phyloP scores from a whole-genome alignment of 495 filamentous ascomycete species.

The Hypoxylon fuscum region DNA sequence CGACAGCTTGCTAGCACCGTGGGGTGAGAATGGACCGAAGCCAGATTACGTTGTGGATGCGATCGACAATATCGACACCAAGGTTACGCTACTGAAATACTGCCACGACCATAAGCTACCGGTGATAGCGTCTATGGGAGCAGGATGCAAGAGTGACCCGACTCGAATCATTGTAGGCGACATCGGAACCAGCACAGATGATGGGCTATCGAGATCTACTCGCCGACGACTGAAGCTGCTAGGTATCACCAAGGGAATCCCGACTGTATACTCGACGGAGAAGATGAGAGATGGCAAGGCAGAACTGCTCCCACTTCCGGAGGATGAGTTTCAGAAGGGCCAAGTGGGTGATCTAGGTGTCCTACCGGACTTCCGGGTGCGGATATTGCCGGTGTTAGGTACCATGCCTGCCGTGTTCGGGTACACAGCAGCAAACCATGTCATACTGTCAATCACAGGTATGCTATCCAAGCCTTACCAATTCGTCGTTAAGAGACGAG shows the following conservation, averaged over 20 bases:
- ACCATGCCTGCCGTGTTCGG: constrained; percentile 98
- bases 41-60: constrained; percentile 94
- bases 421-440: constrained; percentile 86
- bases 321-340: constrained; percentile 91
- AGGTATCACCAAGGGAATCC: constrained; percentile 85
- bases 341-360: constrained; percentile 85
- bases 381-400: constrained; percentile 92
- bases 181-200: constrained; percentile 87
- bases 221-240: constrained; percentile 78
- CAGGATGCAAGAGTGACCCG: constrained; percentile 96
- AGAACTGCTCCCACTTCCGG: constrained; percentile 81
- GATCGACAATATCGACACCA: constrained; percentile 98
- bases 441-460: constrained; percentile 82
- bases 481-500: not conserved
- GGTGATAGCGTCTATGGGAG: constrained; percentile 95
- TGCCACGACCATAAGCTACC: constrained; percentile 78
- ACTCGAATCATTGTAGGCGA: constrained; percentile 92
- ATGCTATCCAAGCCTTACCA: constrained; percentile 1
- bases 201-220: constrained; percentile 86
- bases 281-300: constrained; percentile 93
- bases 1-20: constrained; percentile 68
- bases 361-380: constrained; percentile 88
- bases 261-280: constrained; percentile 92
- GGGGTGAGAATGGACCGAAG: constrained; percentile 68
- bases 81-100: constrained; percentile 89